Evolutionary conservation across 2,329 filamentous ascomycete genomes (phyloP).

Genomic region (Alternaria triticimaculans): DNA sequence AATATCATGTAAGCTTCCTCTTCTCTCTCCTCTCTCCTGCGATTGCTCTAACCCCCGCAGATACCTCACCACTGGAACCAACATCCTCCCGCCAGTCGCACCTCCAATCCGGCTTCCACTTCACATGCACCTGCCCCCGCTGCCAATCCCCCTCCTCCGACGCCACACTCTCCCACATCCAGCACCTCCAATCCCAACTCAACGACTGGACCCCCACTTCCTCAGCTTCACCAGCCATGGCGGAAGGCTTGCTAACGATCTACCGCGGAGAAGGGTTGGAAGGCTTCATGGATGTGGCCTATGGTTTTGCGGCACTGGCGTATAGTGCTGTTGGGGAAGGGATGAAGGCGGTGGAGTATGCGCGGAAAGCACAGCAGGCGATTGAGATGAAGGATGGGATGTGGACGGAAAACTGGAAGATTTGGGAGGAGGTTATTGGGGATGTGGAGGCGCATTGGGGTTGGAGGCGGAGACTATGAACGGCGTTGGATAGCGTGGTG

Average conservation of each 20-base stretch:
- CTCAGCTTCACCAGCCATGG: constrained; percentile 26
- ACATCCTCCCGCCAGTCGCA: constrained; percentile 38
- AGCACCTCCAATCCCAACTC: constrained; percentile 36
- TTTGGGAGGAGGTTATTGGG: constrained; percentile 40
- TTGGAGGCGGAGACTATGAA: constrained; percentile 6
- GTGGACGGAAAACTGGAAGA: constrained; percentile 37
- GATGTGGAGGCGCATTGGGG: constrained; percentile 11
- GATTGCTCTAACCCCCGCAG: constrained; percentile 9
- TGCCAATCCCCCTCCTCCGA: constrained; percentile 45
- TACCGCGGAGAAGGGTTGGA: constrained; percentile 49
- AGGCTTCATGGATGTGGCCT: constrained; percentile 50
- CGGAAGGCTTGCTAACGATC: constrained; percentile 43
- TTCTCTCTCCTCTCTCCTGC: no score
- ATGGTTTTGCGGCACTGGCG: constrained; percentile 50
- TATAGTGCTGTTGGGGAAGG: constrained; percentile 45
- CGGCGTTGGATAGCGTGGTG: no score
- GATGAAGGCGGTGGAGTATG: constrained; percentile 41
- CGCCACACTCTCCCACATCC: constrained; percentile 36
- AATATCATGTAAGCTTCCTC: constrained; percentile 44
- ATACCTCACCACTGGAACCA: constrained; percentile 48
- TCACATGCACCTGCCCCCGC: constrained; percentile 49
- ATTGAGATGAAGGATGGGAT: constrained; percentile 48
- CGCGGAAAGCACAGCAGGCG: constrained; percentile 42
- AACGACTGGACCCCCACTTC: constrained; percentile 40
- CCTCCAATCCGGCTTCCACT: constrained; percentile 48